A percentile compares a stretch with the other conserved stretches of the same genome.
Evolutionary conservation across 2,329 filamentous ascomycete species (phyloP).

Genomic region (Hirsutella rhossiliensis): DNA sequence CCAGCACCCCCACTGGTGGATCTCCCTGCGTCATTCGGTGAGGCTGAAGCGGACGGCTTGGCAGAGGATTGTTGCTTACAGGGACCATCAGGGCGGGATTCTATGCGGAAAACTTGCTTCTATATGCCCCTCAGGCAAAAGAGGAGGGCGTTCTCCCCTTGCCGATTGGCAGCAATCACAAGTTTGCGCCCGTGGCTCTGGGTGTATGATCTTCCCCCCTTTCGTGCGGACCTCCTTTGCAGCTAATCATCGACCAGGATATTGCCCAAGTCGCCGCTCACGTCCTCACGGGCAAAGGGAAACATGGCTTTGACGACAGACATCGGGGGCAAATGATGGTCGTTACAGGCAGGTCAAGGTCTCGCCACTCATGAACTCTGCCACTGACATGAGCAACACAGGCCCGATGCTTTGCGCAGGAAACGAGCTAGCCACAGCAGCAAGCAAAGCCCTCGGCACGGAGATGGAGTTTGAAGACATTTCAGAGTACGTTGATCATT

Average conservation of each 20-base stretch:
- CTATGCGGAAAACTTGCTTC: neutral
- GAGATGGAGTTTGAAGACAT: slow-evolving; percentile 16
- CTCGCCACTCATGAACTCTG: neutral
- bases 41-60: neutral
- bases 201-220: neutral
- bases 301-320: neutral
- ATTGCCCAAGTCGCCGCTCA: neutral
- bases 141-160: neutral
- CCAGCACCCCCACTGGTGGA: neutral
- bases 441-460: slow-evolving; percentile 28
- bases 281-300: neutral
- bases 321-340: neutral
- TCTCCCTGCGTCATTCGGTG: neutral
- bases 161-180: neutral
- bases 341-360: neutral
- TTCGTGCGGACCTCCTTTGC: neutral
- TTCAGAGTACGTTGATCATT: slow-evolving; percentile 4
- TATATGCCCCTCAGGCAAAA: neutral
- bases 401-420: slow-evolving; percentile 34
- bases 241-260: neutral
- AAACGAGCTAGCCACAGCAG: slow-evolving; percentile 31
- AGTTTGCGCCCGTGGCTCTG: neutral
- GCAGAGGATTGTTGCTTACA: neutral
- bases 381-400: slow-evolving; percentile 6
- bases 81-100: neutral